Evolutionary conservation across 306 rosid species (phyloP), one percentile per base, ranked within the genome.

Genomic region (Citrullus colocynthis): DNA sequence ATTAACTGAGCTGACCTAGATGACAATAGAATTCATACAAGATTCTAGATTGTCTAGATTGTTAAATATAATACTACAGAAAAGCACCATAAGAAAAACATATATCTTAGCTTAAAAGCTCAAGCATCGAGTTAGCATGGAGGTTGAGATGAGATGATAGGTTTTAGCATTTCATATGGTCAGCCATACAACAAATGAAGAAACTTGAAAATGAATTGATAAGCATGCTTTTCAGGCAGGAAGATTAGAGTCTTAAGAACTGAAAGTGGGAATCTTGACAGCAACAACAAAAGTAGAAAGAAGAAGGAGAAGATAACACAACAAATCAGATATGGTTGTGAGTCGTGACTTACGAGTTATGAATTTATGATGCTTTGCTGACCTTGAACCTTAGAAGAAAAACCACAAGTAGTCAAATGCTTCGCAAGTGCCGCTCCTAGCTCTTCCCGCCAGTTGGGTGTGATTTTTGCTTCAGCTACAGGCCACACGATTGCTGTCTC

Each of bases 401-500:
- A 75, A 37, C 78, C 78, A 75, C 78, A 75, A 56, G 63, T 55
- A 18, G 64, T 75, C 78, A 75, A 75, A 75, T 75, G 78, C 37
- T 75, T 75, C 1, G 78, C 78, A 75, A 75, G 78, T 56, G 63
- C 78, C 66, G 20, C 66, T 56, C 78, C 78, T 30, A 75, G 54
- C 51, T 55, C 65, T 58, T 75, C 66, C 52, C 52, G 34, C 78
- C 78, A 75, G 36, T 75, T 56, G 66, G 78, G 67, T 75, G 66
- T 21, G 13, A 75, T 21, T 75, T 75, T 75, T 16, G 78, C 78
- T 75, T 75, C 78, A 75, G 65, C 34, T 34, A 37, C 66, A 37
- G 66, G 66, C 78, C 78, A 58, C 54, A 75, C 78, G 15, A 75
- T n/a, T 56, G 78, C 78, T n/a, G 32, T 75, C 78, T 56, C 78